Conservation (phyloP, 805 yeast species). For the Torulaspora quercuum region DNA sequence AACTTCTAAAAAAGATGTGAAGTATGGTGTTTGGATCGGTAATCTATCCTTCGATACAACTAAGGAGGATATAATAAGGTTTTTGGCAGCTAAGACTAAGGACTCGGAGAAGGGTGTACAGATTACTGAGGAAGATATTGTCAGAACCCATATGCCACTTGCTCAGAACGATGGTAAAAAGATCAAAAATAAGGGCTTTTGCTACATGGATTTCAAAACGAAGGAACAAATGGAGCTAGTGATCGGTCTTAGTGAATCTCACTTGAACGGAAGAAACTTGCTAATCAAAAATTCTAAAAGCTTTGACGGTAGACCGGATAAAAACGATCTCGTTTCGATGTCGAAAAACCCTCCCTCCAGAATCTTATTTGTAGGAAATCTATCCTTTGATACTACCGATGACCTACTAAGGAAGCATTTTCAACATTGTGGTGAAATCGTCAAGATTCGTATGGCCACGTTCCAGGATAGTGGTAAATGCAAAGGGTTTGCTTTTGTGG, state of each 20-base stretch:
- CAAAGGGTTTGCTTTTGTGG: slow-evolving; percentile 93
- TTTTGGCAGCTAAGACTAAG: slow-evolving; percentile 57
- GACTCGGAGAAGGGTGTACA: slow-evolving; percentile 37
- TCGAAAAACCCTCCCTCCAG: slow-evolving; percentile 85
- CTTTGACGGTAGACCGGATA: slow-evolving; percentile 82
- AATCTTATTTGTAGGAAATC: slow-evolving; percentile 86
- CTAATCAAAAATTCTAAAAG: slow-evolving; percentile 78
- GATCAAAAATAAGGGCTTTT: slow-evolving; percentile 69
- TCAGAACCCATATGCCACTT: slow-evolving; percentile 78
- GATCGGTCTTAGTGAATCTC: slow-evolving; percentile 63
- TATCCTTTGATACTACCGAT: slow-evolving; percentile 86
- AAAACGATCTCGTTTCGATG: slow-evolving; percentile 44
- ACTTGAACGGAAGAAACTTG: slow-evolving; percentile 78
- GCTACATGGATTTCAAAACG: slow-evolving; percentile 76
- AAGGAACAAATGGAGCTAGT: slow-evolving; percentile 59
- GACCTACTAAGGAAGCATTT: slow-evolving; percentile 76
- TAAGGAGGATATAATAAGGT: slow-evolving; percentile 65
- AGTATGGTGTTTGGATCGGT: slow-evolving; percentile 90
- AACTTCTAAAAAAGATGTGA: slow-evolving; percentile 31
- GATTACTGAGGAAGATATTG: slow-evolving; percentile 56
- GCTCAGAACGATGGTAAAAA: slow-evolving; percentile 54
- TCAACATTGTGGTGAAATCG: slow-evolving; percentile 86
- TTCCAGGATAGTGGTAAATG: slow-evolving; percentile 95
- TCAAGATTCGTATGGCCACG: slow-evolving; percentile 91
- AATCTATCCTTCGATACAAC: slow-evolving; percentile 83